Evolutionary conservation across 208 protist species (phyloP), one percentile per base, ranked within the genome.

Genomic region (Crithidia brevicula): DNA sequence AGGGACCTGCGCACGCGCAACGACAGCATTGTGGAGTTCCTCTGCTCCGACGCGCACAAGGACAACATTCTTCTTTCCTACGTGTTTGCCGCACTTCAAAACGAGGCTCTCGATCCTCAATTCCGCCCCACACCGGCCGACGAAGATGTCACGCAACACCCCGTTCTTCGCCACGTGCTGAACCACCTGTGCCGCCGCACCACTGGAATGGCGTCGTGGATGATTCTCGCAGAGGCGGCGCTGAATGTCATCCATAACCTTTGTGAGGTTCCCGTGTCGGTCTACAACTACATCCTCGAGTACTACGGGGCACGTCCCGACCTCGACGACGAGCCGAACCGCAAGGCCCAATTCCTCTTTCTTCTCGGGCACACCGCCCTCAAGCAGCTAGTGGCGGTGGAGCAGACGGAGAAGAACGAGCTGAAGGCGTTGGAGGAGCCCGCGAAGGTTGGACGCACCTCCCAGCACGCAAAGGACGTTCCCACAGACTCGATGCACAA

Each of bases 1-100:
- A 84, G 82, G 51, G 89, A 93, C 56, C 59, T 96, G 45, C 72
- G 74, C 43, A 63, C 57, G 27, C 80, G 92, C 45, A 84, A 81
- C 79, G 86, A 91, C 22, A 88, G 68, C 71, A 83, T 96, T 45
- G 58, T 89, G 4, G 82, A 89, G 18, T 91, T 91, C 63, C 77
- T 96, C 20, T 63, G 72, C 38, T 77, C 82, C 34, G 63, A 65
- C 49, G 46, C n/a, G 23, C 61, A 65, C 31, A 91, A 85, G 58
- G 91, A 96, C 69, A 96, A 96, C 73, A 72, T 90, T n/a, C 53
- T 94, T 15, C 63, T 96, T 15, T 84, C 89, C 11, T 93, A 92
- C 67, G 84, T 83, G 5, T 93, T 96, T 43, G 85, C 67, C 13
- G 80, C 82, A 20, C 77, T 94, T 30, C 81, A 93, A 61, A 85